These are phyloP conservation scores for Penicillium egyptiacum DNA, from an alignment of 495 filamentous ascomycete genomes.

Conservation along the genomic window DNA sequence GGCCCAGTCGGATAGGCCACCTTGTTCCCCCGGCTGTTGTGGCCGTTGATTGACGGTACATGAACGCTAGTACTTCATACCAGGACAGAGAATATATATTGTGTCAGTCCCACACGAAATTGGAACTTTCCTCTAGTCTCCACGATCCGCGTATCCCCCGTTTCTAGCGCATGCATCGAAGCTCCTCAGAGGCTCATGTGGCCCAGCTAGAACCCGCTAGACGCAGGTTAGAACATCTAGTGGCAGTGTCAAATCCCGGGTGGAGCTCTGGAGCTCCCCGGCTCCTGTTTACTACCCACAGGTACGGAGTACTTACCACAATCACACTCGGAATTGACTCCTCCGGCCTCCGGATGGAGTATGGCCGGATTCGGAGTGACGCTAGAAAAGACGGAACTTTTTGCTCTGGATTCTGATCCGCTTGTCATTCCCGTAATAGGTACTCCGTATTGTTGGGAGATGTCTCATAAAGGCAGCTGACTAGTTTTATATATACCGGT, in stretches of 20 bases:
- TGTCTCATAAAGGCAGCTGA: neutral
- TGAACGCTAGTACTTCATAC: constrained; percentile 10
- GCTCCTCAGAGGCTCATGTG: constrained; percentile 6
- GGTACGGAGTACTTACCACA: neutral
- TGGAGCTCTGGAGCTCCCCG: constrained; percentile 6
- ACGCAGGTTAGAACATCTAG: constrained; percentile 17
- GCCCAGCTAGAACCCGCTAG: constrained; percentile 32
- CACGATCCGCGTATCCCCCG: constrained; percentile 32
- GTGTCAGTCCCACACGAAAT: constrained; percentile 25
- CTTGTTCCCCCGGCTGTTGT: constrained; percentile 15
- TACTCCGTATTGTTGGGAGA: neutral
- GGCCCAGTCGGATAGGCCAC: constrained; percentile 17
- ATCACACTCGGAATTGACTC: neutral
- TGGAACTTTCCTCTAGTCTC: constrained; percentile 23
- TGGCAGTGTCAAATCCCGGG: constrained; percentile 25
- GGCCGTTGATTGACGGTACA: constrained; percentile 23
- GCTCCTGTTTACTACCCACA: constrained; percentile 1
- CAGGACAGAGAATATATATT: neutral
- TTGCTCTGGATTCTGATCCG: neutral
- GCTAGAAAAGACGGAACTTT: constrained; percentile 10
- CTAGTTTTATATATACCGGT: too few species aligned
- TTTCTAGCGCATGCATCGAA: constrained; percentile 24
- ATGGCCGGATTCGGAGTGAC: neutral
- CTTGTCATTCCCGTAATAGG: neutral
- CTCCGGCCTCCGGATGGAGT: neutral